Conservation (phyloP, 768 basidiomycete species). For the Baorangia bicolor region DNA sequence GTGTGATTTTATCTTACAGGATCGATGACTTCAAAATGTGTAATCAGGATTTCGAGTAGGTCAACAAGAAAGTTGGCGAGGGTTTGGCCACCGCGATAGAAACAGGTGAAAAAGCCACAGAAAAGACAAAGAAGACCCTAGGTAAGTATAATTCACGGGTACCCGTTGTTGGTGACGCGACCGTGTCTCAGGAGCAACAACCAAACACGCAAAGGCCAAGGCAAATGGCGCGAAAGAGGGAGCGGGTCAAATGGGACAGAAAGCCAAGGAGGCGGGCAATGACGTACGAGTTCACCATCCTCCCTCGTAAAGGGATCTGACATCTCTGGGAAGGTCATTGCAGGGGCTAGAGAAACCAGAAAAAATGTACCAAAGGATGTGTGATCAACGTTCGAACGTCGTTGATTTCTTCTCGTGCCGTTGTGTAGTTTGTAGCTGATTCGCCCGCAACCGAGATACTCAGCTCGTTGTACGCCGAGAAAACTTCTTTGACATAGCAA, state of each 20-base stretch:
- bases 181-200: background rate
- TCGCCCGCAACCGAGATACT: background rate
- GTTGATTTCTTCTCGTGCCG: background rate
- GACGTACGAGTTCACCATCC: background rate
- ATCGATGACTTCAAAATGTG: background rate
- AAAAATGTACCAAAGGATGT: conserved; percentile 17
- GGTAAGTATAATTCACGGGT: conserved; percentile 18
- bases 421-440: background rate
- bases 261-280: conserved; percentile 12
- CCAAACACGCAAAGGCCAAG: conserved; percentile 1
- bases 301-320: background rate
- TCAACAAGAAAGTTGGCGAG: conserved; percentile 41
- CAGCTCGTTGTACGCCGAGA: background rate
- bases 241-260: conserved; percentile 6
- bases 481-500: background rate
- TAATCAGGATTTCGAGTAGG: conserved; percentile 20
- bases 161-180: background rate
- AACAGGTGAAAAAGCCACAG: conserved; percentile 40
- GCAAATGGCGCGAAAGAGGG: conserved; percentile 1
- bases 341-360: conserved; percentile 17
- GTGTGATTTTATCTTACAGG: conserved; percentile 17
- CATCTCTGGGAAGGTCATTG: conserved; percentile 5
- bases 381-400: background rate
- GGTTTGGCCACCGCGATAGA: conserved; percentile 43
- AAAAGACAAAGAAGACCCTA: conserved; percentile 37